Evolutionary conservation across 495 filamentous ascomycete species (phyloP), one percentile per base, ranked within the genome.

Genomic region (Daldinia childiae): DNA sequence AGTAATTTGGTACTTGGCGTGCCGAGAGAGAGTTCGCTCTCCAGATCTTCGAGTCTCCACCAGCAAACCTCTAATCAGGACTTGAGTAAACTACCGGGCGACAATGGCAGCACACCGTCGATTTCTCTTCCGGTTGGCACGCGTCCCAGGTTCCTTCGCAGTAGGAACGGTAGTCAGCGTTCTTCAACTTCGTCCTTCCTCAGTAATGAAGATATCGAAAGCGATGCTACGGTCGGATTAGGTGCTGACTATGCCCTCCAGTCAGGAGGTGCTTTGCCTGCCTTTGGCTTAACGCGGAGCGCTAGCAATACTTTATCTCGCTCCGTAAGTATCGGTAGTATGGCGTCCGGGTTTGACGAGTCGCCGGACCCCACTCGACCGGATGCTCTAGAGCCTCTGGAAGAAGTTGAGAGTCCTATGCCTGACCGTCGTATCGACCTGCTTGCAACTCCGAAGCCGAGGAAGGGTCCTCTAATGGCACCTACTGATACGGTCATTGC

Each of bases 401-500:
- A 77, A 60, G 83, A 81, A 68, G 74, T 71, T 4, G 78, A 85
- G 27, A 79, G 73, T 58, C 79, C 77, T 39, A 74, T 82, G 30
- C 79, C 83, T 1, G 73, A 81, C 68, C 80, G 17, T 65, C 73
- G 24, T 56, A 55, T 6, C 56, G 75, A 81, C 43, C 50, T 71
- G 63, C 82, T 76, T 50, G 77, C 71, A 74, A 83, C 81, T 67
- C 85, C 79, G 72, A 85, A 82, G 77, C 79, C 81, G 83, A 85
- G 79, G 86, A 82, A 21, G 39, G 78, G 87, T 60, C 78, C 82
- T 64, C 76, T 87, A 0, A 76, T 81, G 54, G 83, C 90, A 14
- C 93, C 92, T 0, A 95, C 92, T 0, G 94, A 98, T 76, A 98
- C 93, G 2, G 91, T 91, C 21, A 92, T 98, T 76, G 90, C 93